phyloP scores from a whole-genome alignment of 164 flowering plant species.

The Vitis vinifera region ASM3070453v1 NC_081816.1:9443001-9443500 shows the following conservation, averaged over 20 bases:
- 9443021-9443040: conserved; percentile 77
- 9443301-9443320: conserved; percentile 70
- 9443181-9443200: conserved; percentile 83
- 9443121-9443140: conserved; percentile 63
- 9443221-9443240: conserved; percentile 86
- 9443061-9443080: conserved; percentile 36
- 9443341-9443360: conserved; percentile 48
- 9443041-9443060: conserved; percentile 48
- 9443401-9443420: conserved; percentile 70
- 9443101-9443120: conserved; percentile 34
- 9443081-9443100: conserved; percentile 46
- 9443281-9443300: conserved; percentile 88
- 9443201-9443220: conserved; percentile 78
- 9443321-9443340: conserved; percentile 86
- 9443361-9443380: conserved; percentile 84
- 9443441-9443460: conserved; percentile 48
- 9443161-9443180: conserved; percentile 83
- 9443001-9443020: conserved; percentile 79
- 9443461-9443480: conserved; percentile 58
- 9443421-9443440: conserved; percentile 79
- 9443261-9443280: conserved; percentile 70
- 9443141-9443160: conserved; percentile 86
- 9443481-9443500: conserved; percentile 57
- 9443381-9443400: conserved; percentile 58
- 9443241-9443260: conserved; percentile 76